These are phyloP conservation scores for Geotrichum citri-aurantii DNA, from an alignment of 1,139 yeast species.

Conservation along the genomic window DNA sequence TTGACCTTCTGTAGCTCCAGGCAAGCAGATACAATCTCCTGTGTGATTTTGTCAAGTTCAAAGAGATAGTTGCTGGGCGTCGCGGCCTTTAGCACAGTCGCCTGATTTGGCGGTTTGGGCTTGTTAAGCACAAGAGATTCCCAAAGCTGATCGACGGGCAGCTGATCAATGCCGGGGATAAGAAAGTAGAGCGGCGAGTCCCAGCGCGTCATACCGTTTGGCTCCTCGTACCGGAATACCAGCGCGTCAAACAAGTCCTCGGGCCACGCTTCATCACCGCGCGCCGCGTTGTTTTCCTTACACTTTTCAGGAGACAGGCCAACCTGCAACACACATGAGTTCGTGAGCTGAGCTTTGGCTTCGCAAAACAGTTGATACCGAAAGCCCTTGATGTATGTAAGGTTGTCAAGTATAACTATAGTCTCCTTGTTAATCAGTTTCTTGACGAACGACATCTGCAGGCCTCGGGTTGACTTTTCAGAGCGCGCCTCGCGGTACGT, in stretches of 20 bases:
- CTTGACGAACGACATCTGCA: constrained; percentile 83
- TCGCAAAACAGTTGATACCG: constrained; percentile 92
- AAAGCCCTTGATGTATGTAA: constrained; percentile 91
- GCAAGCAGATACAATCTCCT: constrained; percentile 52
- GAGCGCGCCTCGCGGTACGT: constrained; percentile 61
- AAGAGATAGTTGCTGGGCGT: constrained; percentile 76
- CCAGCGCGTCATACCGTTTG: constrained; percentile 82
- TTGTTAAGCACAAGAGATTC: constrained; percentile 56
- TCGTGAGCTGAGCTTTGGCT: constrained; percentile 76
- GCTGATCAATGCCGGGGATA: constrained; percentile 45
- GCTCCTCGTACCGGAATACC: constrained; percentile 88
- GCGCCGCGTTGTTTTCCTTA: constrained; percentile 52
- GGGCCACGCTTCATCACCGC: constrained; percentile 53
- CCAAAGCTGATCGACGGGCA: constrained; percentile 71
- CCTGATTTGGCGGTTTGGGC: constrained; percentile 44
- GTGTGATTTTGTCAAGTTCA: constrained; percentile 70
- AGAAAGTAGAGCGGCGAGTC: constrained; percentile 84
- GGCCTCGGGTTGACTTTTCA: constrained; percentile 79
- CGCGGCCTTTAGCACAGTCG: constrained; percentile 53
- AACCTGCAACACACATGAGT: constrained; percentile 77
- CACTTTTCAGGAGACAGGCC: constrained; percentile 62
- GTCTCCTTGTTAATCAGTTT: constrained; percentile 63
- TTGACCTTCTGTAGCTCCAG: constrained; percentile 56
- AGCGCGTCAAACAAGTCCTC: constrained; percentile 60
- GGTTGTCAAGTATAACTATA: constrained; percentile 76